phyloP scores from a whole-genome alignment of 208 protist species.

The Porcisia deanei region DNA sequence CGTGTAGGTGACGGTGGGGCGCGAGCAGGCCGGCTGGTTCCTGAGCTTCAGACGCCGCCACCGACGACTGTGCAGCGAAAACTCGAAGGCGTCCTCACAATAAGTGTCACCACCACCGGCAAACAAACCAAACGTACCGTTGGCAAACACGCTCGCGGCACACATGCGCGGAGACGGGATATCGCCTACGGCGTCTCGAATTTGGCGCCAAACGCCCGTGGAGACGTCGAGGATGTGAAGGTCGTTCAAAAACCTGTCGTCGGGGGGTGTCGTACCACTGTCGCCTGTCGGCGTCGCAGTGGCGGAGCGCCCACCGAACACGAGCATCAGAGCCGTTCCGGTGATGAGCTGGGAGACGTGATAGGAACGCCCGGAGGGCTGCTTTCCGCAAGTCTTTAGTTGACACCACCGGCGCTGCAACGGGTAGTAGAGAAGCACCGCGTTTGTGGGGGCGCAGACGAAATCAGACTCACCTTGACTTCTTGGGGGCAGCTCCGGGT shows the following conservation, averaged over 20 bases:
- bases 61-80: conserved; percentile 26
- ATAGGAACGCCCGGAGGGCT: conserved; percentile 43
- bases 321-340: conserved; percentile 43
- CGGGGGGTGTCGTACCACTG: neutral
- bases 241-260: conserved; percentile 42
- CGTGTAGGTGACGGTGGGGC: conserved; percentile 42
- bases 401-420: conserved; percentile 33
- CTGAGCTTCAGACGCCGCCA: conserved; percentile 31
- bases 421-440: conserved; percentile 39
- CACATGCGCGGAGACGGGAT: conserved; percentile 46
- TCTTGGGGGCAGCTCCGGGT: conserved; percentile 28
- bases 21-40: conserved; percentile 44
- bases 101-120: conserved; percentile 40
- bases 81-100: conserved; percentile 37
- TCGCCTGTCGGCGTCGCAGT: conserved; percentile 1
- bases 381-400: conserved; percentile 39
- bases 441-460: conserved; percentile 29
- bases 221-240: conserved; percentile 47
- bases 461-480: conserved; percentile 16
- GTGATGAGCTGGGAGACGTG: conserved; percentile 46
- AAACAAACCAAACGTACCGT: conserved; percentile 45
- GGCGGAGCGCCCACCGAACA: conserved; percentile 56
- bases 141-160: conserved; percentile 39
- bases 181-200: conserved; percentile 20
- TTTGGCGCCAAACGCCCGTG: conserved; percentile 44